Conservation (phyloP, 495 filamentous ascomycete species). For the Hypomontagnella submonticulosa region DNA sequence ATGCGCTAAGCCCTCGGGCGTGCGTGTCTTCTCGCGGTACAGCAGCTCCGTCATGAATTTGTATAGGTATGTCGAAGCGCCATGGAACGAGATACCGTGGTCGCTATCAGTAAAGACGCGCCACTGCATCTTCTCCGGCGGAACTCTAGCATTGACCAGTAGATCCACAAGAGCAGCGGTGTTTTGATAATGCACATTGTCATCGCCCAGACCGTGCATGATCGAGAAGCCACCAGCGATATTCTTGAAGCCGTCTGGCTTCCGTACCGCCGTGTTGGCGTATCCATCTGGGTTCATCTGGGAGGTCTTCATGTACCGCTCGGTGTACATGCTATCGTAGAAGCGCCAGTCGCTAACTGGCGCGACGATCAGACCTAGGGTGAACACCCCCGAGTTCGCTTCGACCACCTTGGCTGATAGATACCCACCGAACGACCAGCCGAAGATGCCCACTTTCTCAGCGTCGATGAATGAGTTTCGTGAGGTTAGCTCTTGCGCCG, state of each 20-base stretch:
- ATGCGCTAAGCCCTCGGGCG: constrained; percentile 46
- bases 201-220: constrained; percentile 67
- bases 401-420: constrained; percentile 67
- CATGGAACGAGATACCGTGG: constrained; percentile 62
- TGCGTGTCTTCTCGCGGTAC: constrained; percentile 60
- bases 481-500: constrained; percentile 58
- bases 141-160: constrained; percentile 59
- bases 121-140: constrained; percentile 62
- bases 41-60: constrained; percentile 62
- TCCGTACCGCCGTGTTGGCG: constrained; percentile 55
- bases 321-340: constrained; percentile 72
- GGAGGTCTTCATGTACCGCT: constrained; percentile 71
- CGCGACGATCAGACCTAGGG: constrained; percentile 63
- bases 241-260: constrained; percentile 61
- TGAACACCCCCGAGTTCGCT: constrained; percentile 60
- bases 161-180: constrained; percentile 62
- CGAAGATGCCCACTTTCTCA: constrained; percentile 65
- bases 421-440: constrained; percentile 70
- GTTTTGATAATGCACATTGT: constrained; percentile 72
- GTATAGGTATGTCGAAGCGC: constrained; percentile 58
- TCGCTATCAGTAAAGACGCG: constrained; percentile 66
- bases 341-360: constrained; percentile 70
- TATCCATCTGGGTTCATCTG: constrained; percentile 62
- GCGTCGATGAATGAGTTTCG: constrained; percentile 60
- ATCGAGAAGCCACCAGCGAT: constrained; percentile 63